Base-by-base conservation (phyloP, 1,139 yeast genomes). In the Magnusiomyces tetraspermus region DNA sequence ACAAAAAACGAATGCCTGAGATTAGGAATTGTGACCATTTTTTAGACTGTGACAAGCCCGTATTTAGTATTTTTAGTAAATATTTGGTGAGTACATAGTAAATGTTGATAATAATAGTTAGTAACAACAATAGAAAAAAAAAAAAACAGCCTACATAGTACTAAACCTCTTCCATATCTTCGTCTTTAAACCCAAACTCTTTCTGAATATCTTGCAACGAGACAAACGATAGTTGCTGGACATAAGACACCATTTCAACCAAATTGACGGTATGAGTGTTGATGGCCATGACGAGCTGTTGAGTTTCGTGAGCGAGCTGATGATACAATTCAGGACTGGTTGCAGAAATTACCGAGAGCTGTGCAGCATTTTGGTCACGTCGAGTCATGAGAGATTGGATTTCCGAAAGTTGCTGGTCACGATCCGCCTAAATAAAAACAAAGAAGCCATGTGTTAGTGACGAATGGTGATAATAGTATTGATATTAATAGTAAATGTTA, bases 231-330 rank as follows among this genome's bases (percentile, higher is more conserved):
- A 55, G 5, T 55, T 52, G 44, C 24, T 56, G 53, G 45, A 68
- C 60, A 50, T 66, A 61, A 8, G 55, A 53, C 3, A 66, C 41
- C 52, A 68, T 51, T 0, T 55, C 28, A 50, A 63, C 65, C 40
- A 68, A 58, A 53, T 70, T 71, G 48, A 64, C 68, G 36, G 66
- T 58, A 51, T 61, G 59, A 28, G 57, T 54, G 49, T 64, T 63
- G 3, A 59, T 63, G 10, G 53, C 53, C 2, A 46, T 21, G 1
- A 52, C 47, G 2, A 50, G 44, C 1, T n/a, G 15, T 6, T 31
- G 10, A n/a, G 58, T 44, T 1, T 56, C 50, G 2, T 21, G 10
- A 15, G 54, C 52, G 11, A 62, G 48, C 3, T 53, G 51, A 4
- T 21, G 17, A 13, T 55, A 49, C 28, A 44, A 36, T 28, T 46